These are phyloP conservation scores for Allium fistulosum DNA, from an alignment of 106 monocot genomes.

Conservation along the genomic window DNA sequence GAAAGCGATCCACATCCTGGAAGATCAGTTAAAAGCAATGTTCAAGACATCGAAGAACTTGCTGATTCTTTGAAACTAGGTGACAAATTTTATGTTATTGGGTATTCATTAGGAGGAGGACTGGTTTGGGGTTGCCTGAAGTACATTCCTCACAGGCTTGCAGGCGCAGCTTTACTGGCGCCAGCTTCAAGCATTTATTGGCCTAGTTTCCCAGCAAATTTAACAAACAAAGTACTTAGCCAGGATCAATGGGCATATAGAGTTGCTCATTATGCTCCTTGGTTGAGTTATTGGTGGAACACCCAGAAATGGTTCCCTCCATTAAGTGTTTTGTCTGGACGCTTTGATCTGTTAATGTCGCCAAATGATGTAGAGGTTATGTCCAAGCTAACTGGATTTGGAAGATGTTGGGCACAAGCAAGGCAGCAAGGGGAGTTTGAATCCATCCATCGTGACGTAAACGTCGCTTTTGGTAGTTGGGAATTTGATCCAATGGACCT, in stretches of 20 bases:
- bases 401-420: constrained; percentile 16
- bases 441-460: constrained; percentile 43
- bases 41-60: background rate
- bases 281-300: constrained; percentile 72
- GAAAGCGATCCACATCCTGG: background rate
- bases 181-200: constrained; percentile 75
- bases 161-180: constrained; percentile 53
- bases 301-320: constrained; percentile 62
- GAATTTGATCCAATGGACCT: constrained; percentile 44
- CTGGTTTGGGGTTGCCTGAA: background rate
- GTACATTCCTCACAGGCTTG: constrained; percentile 14
- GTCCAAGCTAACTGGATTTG: constrained; percentile 5
- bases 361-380: constrained; percentile 26
- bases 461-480: constrained; percentile 45
- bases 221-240: constrained; percentile 34
- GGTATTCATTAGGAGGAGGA: background rate
- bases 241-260: constrained; percentile 49
- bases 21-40: background rate
- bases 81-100: background rate
- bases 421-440: constrained; percentile 45
- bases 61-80: background rate
- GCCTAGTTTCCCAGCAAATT: constrained; percentile 44
- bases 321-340: constrained; percentile 27
- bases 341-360: constrained; percentile 16
- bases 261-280: constrained; percentile 55